phyloP scores from a whole-genome alignment of 2,329 filamentous ascomycete genomes.

The Neofusicoccum kwambonambiense region DNA sequence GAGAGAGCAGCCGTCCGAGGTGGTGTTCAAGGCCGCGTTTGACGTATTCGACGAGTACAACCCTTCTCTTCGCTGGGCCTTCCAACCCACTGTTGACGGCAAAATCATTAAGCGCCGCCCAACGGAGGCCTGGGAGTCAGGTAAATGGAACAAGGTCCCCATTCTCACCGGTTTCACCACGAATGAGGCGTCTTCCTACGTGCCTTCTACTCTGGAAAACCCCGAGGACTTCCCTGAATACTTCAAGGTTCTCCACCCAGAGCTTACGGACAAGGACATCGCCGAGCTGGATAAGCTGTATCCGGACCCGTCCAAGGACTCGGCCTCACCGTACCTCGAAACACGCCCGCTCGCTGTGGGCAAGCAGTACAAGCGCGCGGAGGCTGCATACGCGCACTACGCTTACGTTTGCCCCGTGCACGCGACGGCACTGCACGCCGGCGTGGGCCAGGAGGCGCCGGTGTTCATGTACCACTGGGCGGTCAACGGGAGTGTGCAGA shows the following conservation, averaged over 20 bases:
- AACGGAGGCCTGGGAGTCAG: conserved; percentile 57
- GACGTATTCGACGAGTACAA: conserved; percentile 48
- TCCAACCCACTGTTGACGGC: conserved; percentile 68
- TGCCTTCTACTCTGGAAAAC: conserved; percentile 51
- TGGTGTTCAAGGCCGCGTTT: conserved; percentile 41
- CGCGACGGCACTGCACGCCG: conserved; percentile 53
- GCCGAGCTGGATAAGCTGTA: conserved; percentile 59
- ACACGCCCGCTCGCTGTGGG: conserved; percentile 44
- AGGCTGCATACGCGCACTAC: conserved; percentile 63
- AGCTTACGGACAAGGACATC: conserved; percentile 54
- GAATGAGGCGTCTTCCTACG: conserved; percentile 67
- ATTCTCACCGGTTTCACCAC: conserved; percentile 70
- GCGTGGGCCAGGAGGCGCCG: conserved; percentile 26
- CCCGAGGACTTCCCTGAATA: conserved; percentile 58
- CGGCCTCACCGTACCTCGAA: conserved; percentile 43
- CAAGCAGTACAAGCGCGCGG: conserved; percentile 56
- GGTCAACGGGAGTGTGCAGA: conserved; percentile 41
- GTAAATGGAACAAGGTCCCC: conserved; percentile 56
- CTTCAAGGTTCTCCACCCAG: conserved; percentile 62
- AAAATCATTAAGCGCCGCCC: conserved; percentile 59
- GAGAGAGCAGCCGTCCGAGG: conserved; percentile 37
- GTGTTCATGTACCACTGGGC: conserved; percentile 64
- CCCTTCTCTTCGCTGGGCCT: conserved; percentile 54
- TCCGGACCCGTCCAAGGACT: conserved; percentile 53
- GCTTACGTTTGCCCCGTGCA: conserved; percentile 64